A percentile compares a stretch with the other conserved stretches of the same genome.
These are phyloP conservation scores for Camellia granthamiana DNA, from an alignment of 148 eudicot species.

Conservation along the genomic window DNA sequence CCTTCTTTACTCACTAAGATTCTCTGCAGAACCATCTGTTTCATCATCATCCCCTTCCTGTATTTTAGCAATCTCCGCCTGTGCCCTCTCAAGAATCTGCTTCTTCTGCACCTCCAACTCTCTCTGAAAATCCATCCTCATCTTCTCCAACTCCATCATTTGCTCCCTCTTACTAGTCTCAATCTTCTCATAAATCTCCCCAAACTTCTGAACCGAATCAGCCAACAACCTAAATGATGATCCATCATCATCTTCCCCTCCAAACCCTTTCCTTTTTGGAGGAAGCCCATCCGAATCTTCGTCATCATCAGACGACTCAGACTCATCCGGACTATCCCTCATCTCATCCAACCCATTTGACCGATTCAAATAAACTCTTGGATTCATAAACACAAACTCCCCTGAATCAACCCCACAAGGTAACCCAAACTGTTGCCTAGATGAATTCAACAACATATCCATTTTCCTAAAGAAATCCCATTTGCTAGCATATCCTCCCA, in stretches of 20 bases:
- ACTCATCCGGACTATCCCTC: constrained; percentile 89
- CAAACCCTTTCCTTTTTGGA: constrained; percentile 19
- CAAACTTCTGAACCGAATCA: constrained; percentile 76
- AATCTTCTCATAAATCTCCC: constrained; percentile 88
- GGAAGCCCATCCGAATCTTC: constrained; percentile 30
- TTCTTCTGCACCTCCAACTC: constrained; percentile 89
- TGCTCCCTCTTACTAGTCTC: constrained; percentile 88
- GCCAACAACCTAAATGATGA: constrained; percentile 67
- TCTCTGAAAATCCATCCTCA: constrained; percentile 78
- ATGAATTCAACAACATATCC: constrained; percentile 65
- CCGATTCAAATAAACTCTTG: constrained; percentile 69
- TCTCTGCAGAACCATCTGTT: constrained; percentile 47
- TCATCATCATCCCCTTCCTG: constrained; percentile 37
- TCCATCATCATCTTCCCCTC: constrained; percentile 35
- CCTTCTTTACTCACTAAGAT: constrained; percentile 46
- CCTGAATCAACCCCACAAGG: constrained; percentile 94
- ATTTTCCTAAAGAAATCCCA: constrained; percentile 78
- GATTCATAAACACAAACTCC: constrained; percentile 91
- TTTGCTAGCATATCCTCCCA: constrained; percentile 47
- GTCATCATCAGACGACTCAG: constrained; percentile 46
- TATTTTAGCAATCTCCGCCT: constrained; percentile 68
- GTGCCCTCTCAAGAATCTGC: constrained; percentile 74
- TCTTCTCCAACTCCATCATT: constrained; percentile 83
- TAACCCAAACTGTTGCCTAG: constrained; percentile 56
- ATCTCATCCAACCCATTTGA: constrained; percentile 85